Evolutionary conservation across 768 basidiomycete genomes (phyloP).

Genomic region (Hirschioporus abietinus): DNA sequence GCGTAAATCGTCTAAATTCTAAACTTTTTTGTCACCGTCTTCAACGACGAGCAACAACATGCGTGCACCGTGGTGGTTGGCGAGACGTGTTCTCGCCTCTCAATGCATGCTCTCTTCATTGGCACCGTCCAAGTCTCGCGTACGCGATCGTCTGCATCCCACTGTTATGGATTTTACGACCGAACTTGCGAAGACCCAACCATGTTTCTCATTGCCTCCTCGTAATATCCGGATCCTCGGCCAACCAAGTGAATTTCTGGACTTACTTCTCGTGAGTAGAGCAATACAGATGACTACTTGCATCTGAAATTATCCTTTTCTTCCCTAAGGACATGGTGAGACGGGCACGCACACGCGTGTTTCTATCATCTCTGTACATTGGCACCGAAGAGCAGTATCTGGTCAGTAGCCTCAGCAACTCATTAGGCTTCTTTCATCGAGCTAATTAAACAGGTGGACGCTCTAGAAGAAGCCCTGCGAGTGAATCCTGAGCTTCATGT

Average conservation of each 20-base stretch:
- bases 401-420: slow-evolving; percentile 40
- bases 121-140: not conserved
- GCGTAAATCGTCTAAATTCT: slow-evolving; percentile 1
- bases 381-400: slow-evolving; percentile 74
- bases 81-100: not conserved
- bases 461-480: slow-evolving; percentile 55
- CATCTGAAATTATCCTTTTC: slow-evolving; percentile 1
- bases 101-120: not conserved
- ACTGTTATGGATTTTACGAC: slow-evolving; percentile 33
- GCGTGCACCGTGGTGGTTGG: not conserved
- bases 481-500: slow-evolving; percentile 58
- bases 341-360: slow-evolving; percentile 73
- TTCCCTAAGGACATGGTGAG: slow-evolving; percentile 61
- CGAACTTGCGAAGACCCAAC: slow-evolving; percentile 35
- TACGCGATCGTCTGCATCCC: slow-evolving; percentile 16
- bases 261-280: slow-evolving; percentile 45
- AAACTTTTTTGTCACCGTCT: not conserved
- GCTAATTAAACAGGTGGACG: slow-evolving; percentile 50
- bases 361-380: slow-evolving; percentile 88
- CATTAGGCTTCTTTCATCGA: not conserved
- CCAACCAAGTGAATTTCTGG: slow-evolving; percentile 56
- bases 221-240: slow-evolving; percentile 48
- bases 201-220: slow-evolving; percentile 41
- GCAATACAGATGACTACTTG: not conserved
- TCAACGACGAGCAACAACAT: not conserved